Conservation (phyloP, 2,329 filamentous ascomycete species). For the Zymoseptoria passerinii region DNA sequence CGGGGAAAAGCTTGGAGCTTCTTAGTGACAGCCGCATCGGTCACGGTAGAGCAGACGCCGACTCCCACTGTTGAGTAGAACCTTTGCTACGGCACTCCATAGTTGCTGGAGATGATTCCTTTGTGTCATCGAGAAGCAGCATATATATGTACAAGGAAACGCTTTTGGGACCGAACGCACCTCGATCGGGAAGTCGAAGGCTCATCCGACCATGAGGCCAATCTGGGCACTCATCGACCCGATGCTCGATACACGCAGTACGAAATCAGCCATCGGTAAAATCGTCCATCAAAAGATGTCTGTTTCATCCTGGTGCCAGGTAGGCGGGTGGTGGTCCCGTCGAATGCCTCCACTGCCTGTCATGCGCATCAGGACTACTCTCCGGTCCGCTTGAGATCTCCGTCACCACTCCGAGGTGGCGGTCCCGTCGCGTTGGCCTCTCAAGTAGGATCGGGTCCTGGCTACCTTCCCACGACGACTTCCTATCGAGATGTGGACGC, state of each 20-base stretch:
- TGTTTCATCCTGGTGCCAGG: background rate
- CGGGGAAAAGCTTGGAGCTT: background rate
- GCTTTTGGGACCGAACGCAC: too few species aligned
- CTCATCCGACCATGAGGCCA: too few species aligned
- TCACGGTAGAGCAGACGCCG: background rate
- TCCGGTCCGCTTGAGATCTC: conserved; percentile 6
- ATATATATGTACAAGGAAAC: too few species aligned
- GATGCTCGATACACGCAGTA: background rate
- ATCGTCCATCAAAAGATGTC: background rate
- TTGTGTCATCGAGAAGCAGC: too few species aligned
- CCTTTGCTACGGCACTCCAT: too few species aligned
- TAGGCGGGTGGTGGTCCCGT: background rate
- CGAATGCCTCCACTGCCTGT: background rate
- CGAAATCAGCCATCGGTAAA: background rate
- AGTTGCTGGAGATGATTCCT: too few species aligned
- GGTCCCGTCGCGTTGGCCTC: background rate
- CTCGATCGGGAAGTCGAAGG: too few species aligned
- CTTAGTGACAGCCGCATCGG: background rate
- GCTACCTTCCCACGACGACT: conserved; percentile 8
- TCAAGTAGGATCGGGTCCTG: conserved; percentile 12
- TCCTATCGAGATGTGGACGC: background rate
- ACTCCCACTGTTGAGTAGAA: background rate
- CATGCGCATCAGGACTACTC: background rate
- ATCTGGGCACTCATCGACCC: too few species aligned
- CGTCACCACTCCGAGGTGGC: conserved; percentile 2